A percentile compares a stretch with the other conserved stretches of the same genome.
These are phyloP conservation scores for Clitopilus hobsonii DNA, from an alignment of 768 basidiomycete species.

Conservation along the genomic window DNA sequence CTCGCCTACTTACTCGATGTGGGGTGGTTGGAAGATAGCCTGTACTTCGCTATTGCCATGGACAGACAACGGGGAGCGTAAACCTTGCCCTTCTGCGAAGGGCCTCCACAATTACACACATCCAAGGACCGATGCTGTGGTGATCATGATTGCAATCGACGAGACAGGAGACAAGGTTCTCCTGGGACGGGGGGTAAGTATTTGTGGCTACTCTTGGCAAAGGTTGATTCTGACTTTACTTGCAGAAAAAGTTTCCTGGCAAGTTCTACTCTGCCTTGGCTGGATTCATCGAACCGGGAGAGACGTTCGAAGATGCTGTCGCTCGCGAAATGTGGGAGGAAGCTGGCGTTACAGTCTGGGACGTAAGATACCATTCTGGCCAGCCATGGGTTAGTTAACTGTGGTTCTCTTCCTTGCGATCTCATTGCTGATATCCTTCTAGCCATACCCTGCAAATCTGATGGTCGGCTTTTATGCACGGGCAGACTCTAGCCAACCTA, in stretches of 20 bases:
- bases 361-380: constrained; percentile 79
- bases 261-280: constrained; percentile 87
- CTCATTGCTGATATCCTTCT: constrained; percentile 5
- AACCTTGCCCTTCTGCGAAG: constrained; percentile 67
- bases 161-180: constrained; percentile 78
- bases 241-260: constrained; percentile 58
- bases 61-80: constrained; percentile 56
- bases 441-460: constrained; percentile 89
- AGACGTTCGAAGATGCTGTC: constrained; percentile 92
- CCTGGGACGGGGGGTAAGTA: constrained; percentile 77
- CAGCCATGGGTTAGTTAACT: constrained; percentile 72
- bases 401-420: neutral
- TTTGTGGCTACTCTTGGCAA: too few species aligned
- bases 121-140: constrained; percentile 82
- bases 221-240: neutral
- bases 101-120: constrained; percentile 87
- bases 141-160: constrained; percentile 87
- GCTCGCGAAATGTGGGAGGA: constrained; percentile 94
- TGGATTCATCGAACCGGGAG: constrained; percentile 93
- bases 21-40: constrained; percentile 94
- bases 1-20: constrained; percentile 72
- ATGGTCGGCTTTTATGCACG: constrained; percentile 90
- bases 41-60: constrained; percentile 77
- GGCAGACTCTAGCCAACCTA: constrained; percentile 66
- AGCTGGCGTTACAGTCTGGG: constrained; percentile 83